Base-by-base conservation (phyloP, 805 yeast genomes). In the Candida easanensis region DNA sequence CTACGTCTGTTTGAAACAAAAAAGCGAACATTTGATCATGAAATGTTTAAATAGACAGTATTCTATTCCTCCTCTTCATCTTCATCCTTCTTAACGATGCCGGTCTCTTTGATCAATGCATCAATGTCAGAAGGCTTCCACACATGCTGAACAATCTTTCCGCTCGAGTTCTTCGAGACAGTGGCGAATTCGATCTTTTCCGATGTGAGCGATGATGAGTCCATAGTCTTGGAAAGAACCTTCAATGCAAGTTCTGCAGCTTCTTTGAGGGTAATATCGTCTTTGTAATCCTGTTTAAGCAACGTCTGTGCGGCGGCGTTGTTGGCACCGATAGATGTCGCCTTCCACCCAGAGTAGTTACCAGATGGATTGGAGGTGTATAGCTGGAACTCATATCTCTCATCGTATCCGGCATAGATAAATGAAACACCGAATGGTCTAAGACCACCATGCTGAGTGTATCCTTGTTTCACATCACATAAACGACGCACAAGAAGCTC, bases 351-450 rank as follows among this genome's bases (percentile, higher is more conserved):
- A 17, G 95, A 80, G 64, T 90, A 93, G 68, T 93, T 93, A 21
- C 99, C 99, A 0, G 96, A 87, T 13, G 99, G 99, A 63, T 93
- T 93, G 19, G 96, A 85, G 5, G 97, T 90, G 69, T 83, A 93
- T 53, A 93, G 73, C 66, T 93, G 99, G 73, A 84, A 93, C 25
- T 89, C 89, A 57, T 82, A 83, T 58, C 88, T 71, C 41, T 88
- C 91, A 63, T 93, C 99, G 60, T 82, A 84, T 7, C 99, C 99
- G 5, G 98, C 99, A 61, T 87, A 93, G 48, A 93, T 78, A 66
- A 93, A 90, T 40, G 96, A 85, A 32, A 93, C 99, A 59, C 99
- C 99, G 64, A 89, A 93, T 17, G 99, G 99, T 66, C 99, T 84
- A 59, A 93, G 76, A 28, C 99, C 99, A 62, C 99, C 99, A 62